Evolutionary conservation across 768 basidiomycete genomes (phyloP).

Genomic region (Serendipita indica): DNA sequence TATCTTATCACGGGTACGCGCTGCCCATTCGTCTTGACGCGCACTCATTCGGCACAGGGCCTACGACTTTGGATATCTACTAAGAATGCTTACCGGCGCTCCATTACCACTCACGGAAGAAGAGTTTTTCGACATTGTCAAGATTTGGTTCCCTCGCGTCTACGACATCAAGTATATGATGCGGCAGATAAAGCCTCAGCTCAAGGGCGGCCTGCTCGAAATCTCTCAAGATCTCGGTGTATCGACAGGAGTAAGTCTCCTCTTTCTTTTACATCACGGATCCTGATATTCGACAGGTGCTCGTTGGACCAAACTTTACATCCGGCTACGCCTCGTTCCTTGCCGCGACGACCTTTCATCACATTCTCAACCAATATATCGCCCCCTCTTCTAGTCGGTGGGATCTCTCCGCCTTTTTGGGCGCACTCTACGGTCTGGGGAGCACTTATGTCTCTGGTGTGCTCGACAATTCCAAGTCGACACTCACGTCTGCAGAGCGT

Average conservation of each 20-base stretch:
- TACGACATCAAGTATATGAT: slow-evolving; percentile 98
- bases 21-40: neutral
- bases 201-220: slow-evolving; percentile 84
- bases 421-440: slow-evolving; percentile 56
- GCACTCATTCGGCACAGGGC: slow-evolving; percentile 40
- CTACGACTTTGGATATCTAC: slow-evolving; percentile 97
- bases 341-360: slow-evolving; percentile 89
- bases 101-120: slow-evolving; percentile 82
- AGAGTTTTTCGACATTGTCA: slow-evolving; percentile 73
- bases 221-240: slow-evolving; percentile 94
- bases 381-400: slow-evolving; percentile 27
- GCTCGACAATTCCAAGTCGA: neutral
- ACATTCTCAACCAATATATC: slow-evolving; percentile 34
- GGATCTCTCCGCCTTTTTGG: neutral
- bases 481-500: slow-evolving; percentile 11
- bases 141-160: slow-evolving; percentile 87
- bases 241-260: slow-evolving; percentile 21
- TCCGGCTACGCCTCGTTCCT: slow-evolving; percentile 96
- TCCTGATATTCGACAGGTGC: slow-evolving; percentile 35
- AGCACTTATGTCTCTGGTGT: slow-evolving; percentile 30
- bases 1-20: slow-evolving; percentile 90
- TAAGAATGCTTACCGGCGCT: slow-evolving; percentile 70
- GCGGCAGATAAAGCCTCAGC: slow-evolving; percentile 63
- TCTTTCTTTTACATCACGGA: slow-evolving; percentile 6
- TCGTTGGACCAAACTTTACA: slow-evolving; percentile 80